Percentiles rank a stretch among this genome's conserved stretches.
Conservation (phyloP, 2,329 filamentous ascomycete species). For the Aspergillus pseudonomiae region DNA sequence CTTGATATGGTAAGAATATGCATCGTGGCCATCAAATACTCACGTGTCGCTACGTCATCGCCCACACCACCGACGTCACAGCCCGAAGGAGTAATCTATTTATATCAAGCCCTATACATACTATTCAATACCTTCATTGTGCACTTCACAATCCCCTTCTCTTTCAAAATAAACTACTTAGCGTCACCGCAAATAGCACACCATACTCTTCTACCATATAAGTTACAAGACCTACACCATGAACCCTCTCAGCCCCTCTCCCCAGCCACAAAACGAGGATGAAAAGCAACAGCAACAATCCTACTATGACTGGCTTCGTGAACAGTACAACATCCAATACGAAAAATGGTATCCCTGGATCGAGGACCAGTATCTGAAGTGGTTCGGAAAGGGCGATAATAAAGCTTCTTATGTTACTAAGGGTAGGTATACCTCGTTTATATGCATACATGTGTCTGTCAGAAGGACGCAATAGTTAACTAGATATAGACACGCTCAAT, state of each 20-base stretch:
- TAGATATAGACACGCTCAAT: conserved; percentile 54
- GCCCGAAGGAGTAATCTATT: neutral
- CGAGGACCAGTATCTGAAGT: conserved; percentile 58
- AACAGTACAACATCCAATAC: conserved; percentile 56
- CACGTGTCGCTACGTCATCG: neutral
- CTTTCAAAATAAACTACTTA: too few species aligned
- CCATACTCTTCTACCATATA: too few species aligned
- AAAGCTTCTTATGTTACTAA: conserved; percentile 59
- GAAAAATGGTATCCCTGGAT: conserved; percentile 61
- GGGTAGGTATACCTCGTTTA: conserved; percentile 36
- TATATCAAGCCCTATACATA: neutral
- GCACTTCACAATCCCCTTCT: neutral
- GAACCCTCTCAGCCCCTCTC: neutral
- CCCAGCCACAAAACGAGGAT: neutral
- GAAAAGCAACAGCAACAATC: conserved; percentile 21
- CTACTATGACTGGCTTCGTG: conserved; percentile 45
- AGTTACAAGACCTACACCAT: neutral
- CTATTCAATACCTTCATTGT: neutral
- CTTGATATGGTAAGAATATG: too few species aligned
- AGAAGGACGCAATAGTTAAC: too few species aligned
- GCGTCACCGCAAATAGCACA: neutral
- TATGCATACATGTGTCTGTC: neutral
- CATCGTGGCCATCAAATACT: neutral
- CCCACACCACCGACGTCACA: neutral
- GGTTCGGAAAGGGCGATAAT: conserved; percentile 59